Conservation (phyloP, 352 stramenopile genomes). For the Pythium rhizo-oryzae region DNA sequence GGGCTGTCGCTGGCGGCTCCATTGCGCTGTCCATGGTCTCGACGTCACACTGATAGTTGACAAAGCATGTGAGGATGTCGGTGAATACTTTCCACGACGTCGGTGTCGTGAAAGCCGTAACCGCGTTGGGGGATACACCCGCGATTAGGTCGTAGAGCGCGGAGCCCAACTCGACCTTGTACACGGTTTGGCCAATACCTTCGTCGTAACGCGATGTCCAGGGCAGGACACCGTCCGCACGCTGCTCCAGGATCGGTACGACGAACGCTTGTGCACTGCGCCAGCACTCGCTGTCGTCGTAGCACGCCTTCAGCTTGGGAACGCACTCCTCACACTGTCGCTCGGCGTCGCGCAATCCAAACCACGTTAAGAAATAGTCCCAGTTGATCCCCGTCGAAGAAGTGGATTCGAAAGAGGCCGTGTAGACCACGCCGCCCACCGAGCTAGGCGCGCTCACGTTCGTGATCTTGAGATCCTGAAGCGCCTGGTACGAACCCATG, state of each 20-base stretch:
- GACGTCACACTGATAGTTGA: background rate
- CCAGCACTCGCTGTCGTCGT: slow-evolving; percentile 23
- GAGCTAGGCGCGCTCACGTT: no score
- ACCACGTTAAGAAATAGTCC: slow-evolving; percentile 13
- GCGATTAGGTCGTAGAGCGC: background rate
- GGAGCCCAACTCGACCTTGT: background rate
- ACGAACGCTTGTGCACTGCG: slow-evolving; percentile 9
- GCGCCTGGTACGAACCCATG: background rate
- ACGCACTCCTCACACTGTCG: slow-evolving; percentile 16
- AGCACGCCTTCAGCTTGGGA: slow-evolving; percentile 23
- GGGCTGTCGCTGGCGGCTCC: slow-evolving; percentile 20
- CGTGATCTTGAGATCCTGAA: background rate
- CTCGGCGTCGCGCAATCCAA: background rate
- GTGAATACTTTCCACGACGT: slow-evolving; percentile 11
- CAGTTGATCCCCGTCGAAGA: background rate
- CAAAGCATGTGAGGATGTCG: slow-evolving; percentile 21
- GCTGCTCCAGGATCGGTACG: slow-evolving; percentile 4
- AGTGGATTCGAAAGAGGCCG: no score
- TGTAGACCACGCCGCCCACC: no score
- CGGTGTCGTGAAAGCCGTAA: background rate
- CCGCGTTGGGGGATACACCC: background rate
- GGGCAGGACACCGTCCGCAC: background rate
- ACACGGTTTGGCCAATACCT: background rate
- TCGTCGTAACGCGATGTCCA: no score
- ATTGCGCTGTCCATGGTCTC: slow-evolving; percentile 23